Evolutionary conservation across 2,329 filamentous ascomycete species (phyloP), one percentile per base, ranked within the genome.

Genomic region (Calonectria hawksworthii): DNA sequence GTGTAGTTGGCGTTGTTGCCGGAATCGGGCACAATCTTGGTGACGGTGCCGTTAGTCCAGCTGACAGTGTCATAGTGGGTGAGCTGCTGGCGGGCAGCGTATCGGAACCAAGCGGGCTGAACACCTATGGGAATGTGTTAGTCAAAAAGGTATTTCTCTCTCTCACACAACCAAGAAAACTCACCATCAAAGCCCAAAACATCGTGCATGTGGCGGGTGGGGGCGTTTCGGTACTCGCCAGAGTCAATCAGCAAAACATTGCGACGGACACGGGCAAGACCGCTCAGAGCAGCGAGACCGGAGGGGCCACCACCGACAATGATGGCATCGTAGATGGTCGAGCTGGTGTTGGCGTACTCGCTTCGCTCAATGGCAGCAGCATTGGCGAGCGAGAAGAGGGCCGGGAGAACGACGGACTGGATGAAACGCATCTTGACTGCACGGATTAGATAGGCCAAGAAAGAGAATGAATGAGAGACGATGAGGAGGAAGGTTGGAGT

Each of bases 181-280:
- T 75, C 79, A 91, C 91, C 91, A 67, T 93, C 91, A 72, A 87
- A 90, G 4, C 90, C 91, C 32, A 92, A 85, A 0, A 93, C 89
- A 80, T 93, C 91, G 82, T 93, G 91, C 86, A 92, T 89, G 76
- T 91, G 87, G 18, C 91, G 83, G 0, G 91, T 92, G 0, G 86
- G 83, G 1, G 68, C 86, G 79, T 93, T 93, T 67, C 91, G 89
- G 77, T 93, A 93, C 36, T 87, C 84, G 16, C 88, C 89, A 26
- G 89, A 91, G 80, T 93, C 91, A 68, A 93, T 88, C 52, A 93
- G 81, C 10, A 92, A 83, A 0, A 88, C 88, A 8, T 86, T 89
- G 18, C 91, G 86, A 16, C 88, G 87, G 18, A 93, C 90, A 21
- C 91, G 89, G 9, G 89, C 90, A n/a, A 93, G 86, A 52, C 88